Base-by-base conservation (phyloP, 2,329 filamentous ascomycete species). In the Tolypocladium inflatum region DNA sequence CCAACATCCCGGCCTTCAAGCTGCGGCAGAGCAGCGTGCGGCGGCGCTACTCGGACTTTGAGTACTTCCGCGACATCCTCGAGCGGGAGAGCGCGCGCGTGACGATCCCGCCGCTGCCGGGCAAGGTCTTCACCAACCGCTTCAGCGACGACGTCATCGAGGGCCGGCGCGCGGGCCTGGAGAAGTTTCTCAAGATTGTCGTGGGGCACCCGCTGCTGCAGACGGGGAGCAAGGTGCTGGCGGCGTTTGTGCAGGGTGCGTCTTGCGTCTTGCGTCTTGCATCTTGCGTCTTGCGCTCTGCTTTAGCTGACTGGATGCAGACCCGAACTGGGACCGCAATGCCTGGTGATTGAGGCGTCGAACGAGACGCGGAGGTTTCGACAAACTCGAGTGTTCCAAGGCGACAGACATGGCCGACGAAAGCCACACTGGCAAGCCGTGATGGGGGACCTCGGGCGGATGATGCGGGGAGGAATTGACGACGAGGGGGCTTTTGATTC, bases 141-240 rank as follows among this genome's bases (percentile, higher is more conserved):
- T 99, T 99, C 78, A 95, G 90, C 68, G 94, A 99, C 76, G 92
- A 96, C 72, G 93, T 99, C 68, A 99, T 99, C 72, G 94, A 97
- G 79, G 90, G 95, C 69, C 82, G 94, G 57, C 81, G 93, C 63
- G 90, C 93, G 66, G 94, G 94, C 1, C 78, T 99, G 64, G 92
- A 99, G 78, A 86, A 95, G 71, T 99, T 99, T 72, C 76, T 99
- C 71, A 92, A 94, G 83, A 97, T 97, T 70, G 94, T 99, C 13
- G 94, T 96, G 1, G 93, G 94, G 0, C 94, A 99, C 74, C 94
- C 94, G 66, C 79, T 99, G 67, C 76, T 99, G 75, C 94, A 99
- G 83, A 99, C 94, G 37, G 94, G 94, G 56, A 97, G 91, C 74
- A 96, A 97, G 76, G 94, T 99, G 59, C 76, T 99, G 67, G 93